These are phyloP conservation scores for Pichia nakasei DNA, from an alignment of 805 yeast genomes.

Conservation along the genomic window DNA sequence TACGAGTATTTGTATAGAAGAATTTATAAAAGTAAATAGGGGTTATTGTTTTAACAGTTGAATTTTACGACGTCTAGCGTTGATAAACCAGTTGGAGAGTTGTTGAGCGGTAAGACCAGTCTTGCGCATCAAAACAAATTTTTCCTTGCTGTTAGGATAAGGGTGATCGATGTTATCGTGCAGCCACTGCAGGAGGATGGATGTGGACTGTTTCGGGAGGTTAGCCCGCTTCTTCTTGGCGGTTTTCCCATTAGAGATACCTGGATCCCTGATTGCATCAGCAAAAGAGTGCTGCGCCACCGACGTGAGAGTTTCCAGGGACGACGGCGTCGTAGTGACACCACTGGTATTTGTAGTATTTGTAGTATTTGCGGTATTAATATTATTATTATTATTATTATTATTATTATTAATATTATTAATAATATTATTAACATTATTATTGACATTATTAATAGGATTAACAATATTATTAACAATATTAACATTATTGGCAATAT, in stretches of 20 bases:
- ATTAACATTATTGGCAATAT: neutral
- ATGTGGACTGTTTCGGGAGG: conserved; percentile 52
- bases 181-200: conserved; percentile 44
- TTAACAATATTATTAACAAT: neutral
- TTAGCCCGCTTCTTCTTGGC: conserved; percentile 36
- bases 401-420: neutral
- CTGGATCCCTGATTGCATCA: too few species aligned
- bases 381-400: too few species aligned
- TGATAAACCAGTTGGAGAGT: conserved; percentile 53
- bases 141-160: conserved; percentile 50
- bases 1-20: conserved; percentile 39
- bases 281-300: conserved; percentile 12
- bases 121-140: conserved; percentile 41
- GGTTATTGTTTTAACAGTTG: conserved; percentile 33
- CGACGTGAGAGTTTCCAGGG: conserved; percentile 7
- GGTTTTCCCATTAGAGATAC: too few species aligned
- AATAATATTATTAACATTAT: too few species aligned
- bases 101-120: conserved; percentile 55
- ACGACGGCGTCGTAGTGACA: neutral
- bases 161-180: conserved; percentile 50
- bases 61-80: conserved; percentile 52
- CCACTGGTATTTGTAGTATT: neutral
- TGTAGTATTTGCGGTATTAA: neutral
- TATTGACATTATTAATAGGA: neutral
- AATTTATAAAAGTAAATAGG: conserved; percentile 13